Percentiles rank a stretch among this genome's conserved stretches.
Conservation (phyloP, 495 filamentous ascomycete species). For the Aspergillus baeticus region DNA sequence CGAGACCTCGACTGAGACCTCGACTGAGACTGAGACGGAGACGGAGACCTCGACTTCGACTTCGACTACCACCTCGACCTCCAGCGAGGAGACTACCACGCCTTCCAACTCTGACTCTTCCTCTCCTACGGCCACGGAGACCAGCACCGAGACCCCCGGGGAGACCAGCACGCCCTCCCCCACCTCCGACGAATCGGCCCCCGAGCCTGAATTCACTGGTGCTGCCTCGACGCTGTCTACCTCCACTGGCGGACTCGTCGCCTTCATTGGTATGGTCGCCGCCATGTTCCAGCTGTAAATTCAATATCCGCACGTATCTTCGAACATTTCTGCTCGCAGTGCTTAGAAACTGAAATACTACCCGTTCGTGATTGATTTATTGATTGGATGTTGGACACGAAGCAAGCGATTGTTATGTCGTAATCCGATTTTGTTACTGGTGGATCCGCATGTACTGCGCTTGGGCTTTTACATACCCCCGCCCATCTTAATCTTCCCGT, state of each 20-base stretch:
- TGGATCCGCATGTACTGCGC: too few species aligned
- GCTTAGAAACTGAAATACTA: not conserved
- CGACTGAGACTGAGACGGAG: not conserved
- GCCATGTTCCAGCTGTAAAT: constrained; percentile 38
- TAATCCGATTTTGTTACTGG: not conserved
- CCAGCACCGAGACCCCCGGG: constrained; percentile 12
- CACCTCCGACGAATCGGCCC: constrained; percentile 17
- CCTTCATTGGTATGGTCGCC: constrained; percentile 33
- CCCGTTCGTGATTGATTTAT: not conserved
- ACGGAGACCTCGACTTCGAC: constrained; percentile 1
- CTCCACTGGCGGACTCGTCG: constrained; percentile 27
- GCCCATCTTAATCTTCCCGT: not conserved
- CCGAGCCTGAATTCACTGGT: constrained; percentile 22
- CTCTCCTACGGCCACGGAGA: not conserved
- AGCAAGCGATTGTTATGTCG: not conserved
- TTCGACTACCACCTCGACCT: not conserved
- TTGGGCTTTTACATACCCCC: not conserved
- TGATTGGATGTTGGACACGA: not conserved
- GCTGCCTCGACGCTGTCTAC: constrained; percentile 20
- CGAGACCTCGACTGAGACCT: not conserved
- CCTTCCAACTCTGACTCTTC: not conserved
- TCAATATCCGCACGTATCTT: not conserved
- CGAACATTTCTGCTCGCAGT: not conserved
- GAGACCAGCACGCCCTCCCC: constrained; percentile 10
- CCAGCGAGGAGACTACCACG: constrained; percentile 3